Evolutionary conservation across 2,329 filamentous ascomycete genomes (phyloP), one percentile per base, ranked within the genome.

Genomic region (Penicillium sp.): DNA sequence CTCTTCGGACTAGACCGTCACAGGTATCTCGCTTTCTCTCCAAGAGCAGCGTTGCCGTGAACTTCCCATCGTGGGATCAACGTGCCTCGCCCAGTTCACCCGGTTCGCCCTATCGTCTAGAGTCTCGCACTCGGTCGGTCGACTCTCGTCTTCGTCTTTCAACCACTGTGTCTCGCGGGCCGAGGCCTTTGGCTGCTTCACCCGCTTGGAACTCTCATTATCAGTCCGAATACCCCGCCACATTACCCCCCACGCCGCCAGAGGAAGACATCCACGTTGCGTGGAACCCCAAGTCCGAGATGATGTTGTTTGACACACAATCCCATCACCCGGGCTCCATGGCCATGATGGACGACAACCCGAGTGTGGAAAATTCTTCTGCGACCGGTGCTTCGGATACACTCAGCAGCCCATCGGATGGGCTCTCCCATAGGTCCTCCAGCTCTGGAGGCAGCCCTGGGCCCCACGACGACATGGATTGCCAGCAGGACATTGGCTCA

Each of bases 51-150:
- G 67, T 66, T 6, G 67, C 72, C 35, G 70, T 85, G 41, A 79
- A 82, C 53, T 75, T 85, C 17, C 82, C 82, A 6, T 81, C 81
- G 2, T 84, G 84, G 65, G 77, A 84, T 55, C 71, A 76, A 19
- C 73, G 84, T 46, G 62, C 70, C 7, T 60, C 66, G 23, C 61
- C 69, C 5, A 66, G 66, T 46, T 61, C 65, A 17, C 56, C 69
- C 4, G 68, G 66, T 48, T 61, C 65, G 29, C 57, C 67, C 25
- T 53, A 53, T 21, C 66, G 65, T 40, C 4, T 64, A 29, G 69
- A 72, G 19, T 69, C 70, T 21, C 67, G 68, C 13, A 66, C 60
- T 25, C 63, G 68, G 10, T 70, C 71, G 17, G 58, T 60, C 2
- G 69, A 73, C 48, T 67, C 71, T 33, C 67, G 66, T 54, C 65